phyloP scores from a whole-genome alignment of 225 moss, liverwort and hornwort species.

The Thuidium tamariscinum region DNA sequence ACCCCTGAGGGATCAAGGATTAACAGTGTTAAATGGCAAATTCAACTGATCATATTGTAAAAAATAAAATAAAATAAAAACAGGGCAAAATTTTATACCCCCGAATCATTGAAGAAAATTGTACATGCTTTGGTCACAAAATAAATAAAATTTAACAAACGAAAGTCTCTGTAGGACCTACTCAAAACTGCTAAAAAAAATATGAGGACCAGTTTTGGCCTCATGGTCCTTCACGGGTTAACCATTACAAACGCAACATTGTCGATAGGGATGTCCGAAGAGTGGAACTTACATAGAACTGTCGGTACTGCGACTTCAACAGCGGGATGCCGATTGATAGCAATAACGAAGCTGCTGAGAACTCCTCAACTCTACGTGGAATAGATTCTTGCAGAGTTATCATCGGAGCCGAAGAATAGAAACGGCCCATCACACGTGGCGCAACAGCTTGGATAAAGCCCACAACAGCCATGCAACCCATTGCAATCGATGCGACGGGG shows the following conservation, averaged over 20 bases:
- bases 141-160: background rate
- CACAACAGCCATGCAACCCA: conserved; percentile 62
- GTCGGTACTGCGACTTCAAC: conserved; percentile 38
- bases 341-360: conserved; percentile 65
- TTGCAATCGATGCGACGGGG: conserved; percentile 51
- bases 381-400: conserved; percentile 1
- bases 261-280: background rate
- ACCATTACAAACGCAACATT: background rate
- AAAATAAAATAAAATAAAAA: background rate
- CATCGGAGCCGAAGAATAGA: conserved; percentile 5
- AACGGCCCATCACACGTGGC: conserved; percentile 12
- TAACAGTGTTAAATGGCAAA: background rate
- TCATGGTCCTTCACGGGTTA: background rate
- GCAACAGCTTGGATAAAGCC: conserved; percentile 44
- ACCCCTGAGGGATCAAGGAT: background rate
- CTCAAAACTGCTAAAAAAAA: background rate
- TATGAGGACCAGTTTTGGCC: background rate
- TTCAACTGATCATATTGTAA: background rate
- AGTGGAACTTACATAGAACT: conserved; percentile 37
- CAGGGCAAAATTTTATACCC: background rate
- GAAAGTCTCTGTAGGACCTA: background rate
- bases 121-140: background rate
- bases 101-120: background rate
- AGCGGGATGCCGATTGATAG: conserved; percentile 75
- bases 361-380: conserved; percentile 37